Base-by-base conservation (phyloP, 116 monocot genomes). In the Trichopus zeylanicus region DNA sequence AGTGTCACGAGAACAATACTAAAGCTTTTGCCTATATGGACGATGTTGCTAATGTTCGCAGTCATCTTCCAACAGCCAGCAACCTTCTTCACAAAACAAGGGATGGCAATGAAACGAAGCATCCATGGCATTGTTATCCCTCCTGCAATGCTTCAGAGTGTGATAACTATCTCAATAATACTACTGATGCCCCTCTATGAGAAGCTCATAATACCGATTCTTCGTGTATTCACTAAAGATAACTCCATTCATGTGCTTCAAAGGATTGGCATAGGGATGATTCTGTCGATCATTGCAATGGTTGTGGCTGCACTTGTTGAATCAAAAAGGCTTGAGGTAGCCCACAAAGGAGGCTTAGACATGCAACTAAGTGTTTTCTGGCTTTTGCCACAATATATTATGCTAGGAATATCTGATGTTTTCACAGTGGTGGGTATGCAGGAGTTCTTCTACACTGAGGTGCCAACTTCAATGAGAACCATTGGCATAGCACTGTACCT, bases 21-120 rank as follows among this genome's bases (percentile, higher is more conserved):
- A 28, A 71, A 67, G 69, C 77, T 97, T 2, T 26, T 80, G 3
- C 97, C 97, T 0, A 76, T 81, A 19, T 97, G 97, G 97, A 31
- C 56, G 16, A 64, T 61, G 63, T 80, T 91, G 18, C 85, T 97
- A 0, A 85, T 82, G 81, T 97, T 91, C 46, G 97, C 97, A 7
- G 91, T 97, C 37, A 87, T 91, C 32, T 97, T 97, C 56, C 91
- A 91, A 60, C 97, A 76, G 22, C 91, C 97, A 0, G 62, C 76
- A 5, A 97, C 97, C 15, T 91, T 97, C 79, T 97, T 97, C 80
- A 87, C 85, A 4, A 82, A 82, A 51, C 97, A 97, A 67, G 97
- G 97, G 29, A 70, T 67, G 66, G 63, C 63, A 24, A 97, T 97
- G 97, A 63, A 70, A 24, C 87, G 73, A 35, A 72, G 24, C 30